Conservation (phyloP, 225 moss, liverwort and hornwort genomes). For the Straminergon stramineum region DNA sequence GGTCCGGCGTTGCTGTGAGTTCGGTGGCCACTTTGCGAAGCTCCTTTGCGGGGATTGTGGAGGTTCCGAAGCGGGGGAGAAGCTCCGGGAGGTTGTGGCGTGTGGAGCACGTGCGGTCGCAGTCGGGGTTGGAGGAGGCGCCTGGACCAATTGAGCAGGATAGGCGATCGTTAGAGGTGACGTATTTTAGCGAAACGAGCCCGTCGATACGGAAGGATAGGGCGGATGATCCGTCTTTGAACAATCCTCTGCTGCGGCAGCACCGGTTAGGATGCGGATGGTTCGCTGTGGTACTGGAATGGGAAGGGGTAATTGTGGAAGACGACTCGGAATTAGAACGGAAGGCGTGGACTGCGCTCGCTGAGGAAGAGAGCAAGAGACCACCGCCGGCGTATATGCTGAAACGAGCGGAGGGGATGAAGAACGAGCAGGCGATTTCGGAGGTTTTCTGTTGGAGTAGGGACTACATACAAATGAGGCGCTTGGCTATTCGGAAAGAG, state of each 20-base stretch:
- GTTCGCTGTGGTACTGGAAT: conserved; percentile 82
- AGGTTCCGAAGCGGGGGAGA: not conserved
- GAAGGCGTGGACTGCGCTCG: conserved; percentile 87
- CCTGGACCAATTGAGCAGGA: conserved; percentile 58
- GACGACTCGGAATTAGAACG: conserved; percentile 80
- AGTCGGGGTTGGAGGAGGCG: conserved; percentile 73
- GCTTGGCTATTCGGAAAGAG: conserved; percentile 78
- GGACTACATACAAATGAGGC: conserved; percentile 63
- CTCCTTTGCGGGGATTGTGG: conserved; percentile 1
- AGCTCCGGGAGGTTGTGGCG: not conserved
- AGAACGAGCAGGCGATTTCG: conserved; percentile 90
- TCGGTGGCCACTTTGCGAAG: conserved; percentile 9
- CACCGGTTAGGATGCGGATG: conserved; percentile 95
- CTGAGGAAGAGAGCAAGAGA: conserved; percentile 84
- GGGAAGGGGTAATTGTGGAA: conserved; percentile 98
- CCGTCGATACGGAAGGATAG: conserved; percentile 34
- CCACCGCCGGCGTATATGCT: conserved; percentile 79
- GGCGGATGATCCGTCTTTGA: conserved; percentile 75
- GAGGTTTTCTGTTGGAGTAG: conserved; percentile 96
- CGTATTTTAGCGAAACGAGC: conserved; percentile 41
- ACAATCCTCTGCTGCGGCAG: conserved; percentile 76
- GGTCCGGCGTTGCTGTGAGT: not conserved
- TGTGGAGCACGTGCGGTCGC: conserved; percentile 39
- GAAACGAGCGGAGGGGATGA: conserved; percentile 87
- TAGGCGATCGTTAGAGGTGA: conserved; percentile 55